Conservation (phyloP, 305 asterid species). For the Caryopteris hybrid region DNA sequence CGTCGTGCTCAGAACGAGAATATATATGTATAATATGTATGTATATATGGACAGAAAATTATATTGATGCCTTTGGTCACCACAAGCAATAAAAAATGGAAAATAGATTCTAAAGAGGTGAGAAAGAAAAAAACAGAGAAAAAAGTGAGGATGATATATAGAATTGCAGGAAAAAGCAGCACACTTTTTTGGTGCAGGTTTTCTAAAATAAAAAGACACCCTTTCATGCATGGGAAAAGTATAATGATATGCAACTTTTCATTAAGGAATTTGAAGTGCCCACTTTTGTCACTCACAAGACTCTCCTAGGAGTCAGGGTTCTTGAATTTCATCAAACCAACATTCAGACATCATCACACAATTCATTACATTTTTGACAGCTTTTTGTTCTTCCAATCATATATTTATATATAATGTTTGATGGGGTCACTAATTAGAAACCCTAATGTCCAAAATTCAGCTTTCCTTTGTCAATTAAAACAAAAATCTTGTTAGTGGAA, state of each 20-base stretch:
- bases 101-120: constrained; percentile 60
- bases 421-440: constrained; percentile 27
- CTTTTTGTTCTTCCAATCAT: constrained; percentile 15
- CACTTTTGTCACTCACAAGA: constrained; percentile 60
- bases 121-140: not conserved
- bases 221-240: constrained; percentile 62
- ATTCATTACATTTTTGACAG: constrained; percentile 14
- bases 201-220: constrained; percentile 19
- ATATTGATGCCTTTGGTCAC: too few relatives aligned
- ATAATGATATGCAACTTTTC: constrained; percentile 60
- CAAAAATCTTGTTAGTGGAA: not conserved
- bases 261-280: constrained; percentile 41
- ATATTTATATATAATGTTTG: constrained; percentile 1
- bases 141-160: constrained; percentile 26
- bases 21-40: too few relatives aligned
- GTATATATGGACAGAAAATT: too few relatives aligned
- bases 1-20: too few relatives aligned
- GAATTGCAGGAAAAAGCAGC: constrained; percentile 30
- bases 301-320: constrained; percentile 62
- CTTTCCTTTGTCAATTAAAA: constrained; percentile 8
- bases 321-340: constrained; percentile 26
- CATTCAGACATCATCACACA: constrained; percentile 18
- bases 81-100: too few relatives aligned
- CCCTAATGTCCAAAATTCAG: constrained; percentile 17
- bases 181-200: constrained; percentile 37